Evolutionary conservation across 768 basidiomycete species (phyloP), one percentile per base, ranked within the genome.

Genomic region (Hygrocybe coccinea): DNA sequence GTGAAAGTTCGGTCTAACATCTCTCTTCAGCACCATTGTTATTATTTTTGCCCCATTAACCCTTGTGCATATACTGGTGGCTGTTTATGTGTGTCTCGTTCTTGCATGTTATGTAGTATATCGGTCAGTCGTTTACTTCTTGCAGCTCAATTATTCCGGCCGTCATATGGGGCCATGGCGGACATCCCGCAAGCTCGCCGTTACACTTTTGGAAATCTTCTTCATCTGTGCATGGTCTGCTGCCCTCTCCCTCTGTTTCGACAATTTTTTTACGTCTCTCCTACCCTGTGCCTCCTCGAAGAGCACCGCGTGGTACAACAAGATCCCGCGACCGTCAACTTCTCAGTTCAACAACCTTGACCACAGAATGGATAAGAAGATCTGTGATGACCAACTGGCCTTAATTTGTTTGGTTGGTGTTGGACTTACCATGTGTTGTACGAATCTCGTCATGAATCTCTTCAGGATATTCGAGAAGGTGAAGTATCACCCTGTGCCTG

Each of bases 181-280:
- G 50, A 92, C 93, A 33, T 91, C 90, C 33, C 83, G 77, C 49
- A 95, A 95, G 70, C 80, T 94, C 36, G 83, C 87, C 2, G 86
- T 94, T 65, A 95, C 92, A 6, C 80, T 95, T 33, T 79, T 84
- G 45, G 94, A 95, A 74, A 87, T 93, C 44, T 76, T 91, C 53
- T 93, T 91, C 68, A 92, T 93, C 62, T 95, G 92, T 70, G 82
- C 87, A n/a, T 95, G 92, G 91, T 91, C 90, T 55, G 89, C 91
- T 33, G 85, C 88, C 14, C 79, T 95, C 52, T 90, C 91, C 15
- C 85, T 95, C 52, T 84, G 82, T 59, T 91, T 95, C 71, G 91
- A 95, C 76, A 91, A 95, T 65, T 92, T 86, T 70, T 92, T 94
- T 73, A 94, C 91, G 4, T 89, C 91, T 2, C 73, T 84, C 21